A percentile compares a stretch with the other conserved stretches of the same genome.
Conservation (phyloP, 257 asterid species). For the Gentiana dahurica region DNA sequence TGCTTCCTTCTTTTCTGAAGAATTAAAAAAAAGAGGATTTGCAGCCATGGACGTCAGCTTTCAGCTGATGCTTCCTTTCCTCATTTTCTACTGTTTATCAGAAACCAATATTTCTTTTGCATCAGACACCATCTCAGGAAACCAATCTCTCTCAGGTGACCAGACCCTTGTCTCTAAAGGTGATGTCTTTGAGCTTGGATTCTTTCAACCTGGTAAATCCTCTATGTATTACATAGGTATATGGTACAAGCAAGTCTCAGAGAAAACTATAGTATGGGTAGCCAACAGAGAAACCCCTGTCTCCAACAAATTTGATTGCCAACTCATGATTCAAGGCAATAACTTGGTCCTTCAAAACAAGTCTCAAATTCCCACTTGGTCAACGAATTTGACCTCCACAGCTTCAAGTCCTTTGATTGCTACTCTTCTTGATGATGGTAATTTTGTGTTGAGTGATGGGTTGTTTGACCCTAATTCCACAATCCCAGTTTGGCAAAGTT, state of each 20-base stretch:
- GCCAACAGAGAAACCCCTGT: conserved; percentile 51
- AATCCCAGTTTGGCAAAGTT: conserved; percentile 18
- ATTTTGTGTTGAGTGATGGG: conserved; percentile 13
- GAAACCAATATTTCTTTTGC: conserved; percentile 12
- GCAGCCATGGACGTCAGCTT: conserved; percentile 14
- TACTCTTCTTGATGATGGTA: conserved; percentile 13
- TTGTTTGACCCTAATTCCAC: not conserved
- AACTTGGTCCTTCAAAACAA: conserved; percentile 29
- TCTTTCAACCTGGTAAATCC: conserved; percentile 25
- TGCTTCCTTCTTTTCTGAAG: not conserved
- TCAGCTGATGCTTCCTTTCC: conserved; percentile 2
- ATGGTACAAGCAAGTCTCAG: conserved; percentile 23
- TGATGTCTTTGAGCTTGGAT: conserved; percentile 31
- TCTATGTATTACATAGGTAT: conserved; percentile 28
- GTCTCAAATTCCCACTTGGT: conserved; percentile 9
- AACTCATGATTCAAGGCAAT: conserved; percentile 20
- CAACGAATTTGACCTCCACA: conserved; percentile 3
- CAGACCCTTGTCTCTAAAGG: conserved; percentile 22
- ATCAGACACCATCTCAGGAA: conserved; percentile 28
- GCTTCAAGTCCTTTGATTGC: conserved; percentile 4
- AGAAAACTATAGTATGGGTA: conserved; percentile 35
- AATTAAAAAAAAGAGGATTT: not conserved
- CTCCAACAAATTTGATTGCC: conserved; percentile 18
- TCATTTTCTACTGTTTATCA: conserved; percentile 8
- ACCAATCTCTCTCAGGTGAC: conserved; percentile 31